phyloP scores from a whole-genome alignment of 768 basidiomycete genomes.

The Cubamyces sp. region DNA sequence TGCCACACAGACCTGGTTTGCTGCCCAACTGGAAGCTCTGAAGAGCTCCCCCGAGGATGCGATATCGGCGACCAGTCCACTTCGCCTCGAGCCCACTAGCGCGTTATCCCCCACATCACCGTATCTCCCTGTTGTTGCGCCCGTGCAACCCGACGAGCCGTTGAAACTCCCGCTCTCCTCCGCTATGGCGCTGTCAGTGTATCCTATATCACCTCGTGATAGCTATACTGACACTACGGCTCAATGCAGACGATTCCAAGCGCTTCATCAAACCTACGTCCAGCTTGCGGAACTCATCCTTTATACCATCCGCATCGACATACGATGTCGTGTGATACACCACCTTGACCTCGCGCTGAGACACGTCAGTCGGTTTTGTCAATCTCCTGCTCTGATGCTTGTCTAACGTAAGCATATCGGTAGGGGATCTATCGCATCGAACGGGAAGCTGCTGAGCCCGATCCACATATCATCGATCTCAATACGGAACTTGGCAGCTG shows the following conservation, averaged over 20 bases:
- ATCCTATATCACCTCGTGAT: constrained; percentile 41
- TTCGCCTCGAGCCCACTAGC: constrained; percentile 53
- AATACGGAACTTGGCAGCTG: constrained; percentile 78
- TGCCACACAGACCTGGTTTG: constrained; percentile 77
- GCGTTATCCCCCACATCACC: constrained; percentile 49
- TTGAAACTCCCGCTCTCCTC: constrained; percentile 77
- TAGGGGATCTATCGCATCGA: constrained; percentile 87
- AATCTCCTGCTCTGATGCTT: too few relatives aligned
- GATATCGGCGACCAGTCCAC: constrained; percentile 54
- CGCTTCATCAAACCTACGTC: constrained; percentile 86
- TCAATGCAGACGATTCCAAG: constrained; percentile 78
- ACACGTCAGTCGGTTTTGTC: constrained; percentile 37
- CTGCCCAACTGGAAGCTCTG: constrained; percentile 66
- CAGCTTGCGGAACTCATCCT: constrained; percentile 87
- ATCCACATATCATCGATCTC: constrained; percentile 85
- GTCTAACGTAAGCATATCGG: not conserved
- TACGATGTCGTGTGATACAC: constrained; percentile 82
- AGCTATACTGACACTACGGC: not conserved
- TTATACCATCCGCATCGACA: constrained; percentile 84
- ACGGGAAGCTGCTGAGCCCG: constrained; percentile 87
- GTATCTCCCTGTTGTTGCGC: constrained; percentile 46
- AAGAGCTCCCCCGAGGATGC: constrained; percentile 63
- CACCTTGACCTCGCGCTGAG: constrained; percentile 81
- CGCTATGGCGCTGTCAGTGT: constrained; percentile 89
- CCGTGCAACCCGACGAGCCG: constrained; percentile 46